phyloP scores from a whole-genome alignment of 257 asterid genomes.

The Oldenlandia corymbosa region DNA sequence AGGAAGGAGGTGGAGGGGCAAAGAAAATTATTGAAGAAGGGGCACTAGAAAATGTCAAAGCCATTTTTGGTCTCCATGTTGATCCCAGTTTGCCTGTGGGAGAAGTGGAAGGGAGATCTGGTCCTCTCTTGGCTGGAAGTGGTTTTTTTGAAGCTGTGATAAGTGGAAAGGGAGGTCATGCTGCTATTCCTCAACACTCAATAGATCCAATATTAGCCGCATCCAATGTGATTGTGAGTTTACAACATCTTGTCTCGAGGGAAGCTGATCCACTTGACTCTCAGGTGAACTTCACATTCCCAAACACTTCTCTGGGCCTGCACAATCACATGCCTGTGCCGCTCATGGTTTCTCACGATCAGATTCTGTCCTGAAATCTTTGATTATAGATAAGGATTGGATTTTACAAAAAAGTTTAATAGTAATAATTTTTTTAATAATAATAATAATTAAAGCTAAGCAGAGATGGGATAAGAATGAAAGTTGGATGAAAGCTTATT shows the following conservation, averaged over 20 bases:
- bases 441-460: not conserved
- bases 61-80: slow-evolving; percentile 74
- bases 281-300: slow-evolving; percentile 57
- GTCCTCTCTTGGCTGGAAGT: slow-evolving; percentile 77
- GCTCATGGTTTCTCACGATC: too few species aligned
- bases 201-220: slow-evolving; percentile 92
- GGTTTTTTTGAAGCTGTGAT: slow-evolving; percentile 87
- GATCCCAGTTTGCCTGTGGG: slow-evolving; percentile 41
- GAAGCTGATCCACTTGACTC: slow-evolving; percentile 98
- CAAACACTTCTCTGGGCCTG: too few species aligned
- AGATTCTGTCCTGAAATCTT: too few species aligned
- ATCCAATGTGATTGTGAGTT: slow-evolving; percentile 73
- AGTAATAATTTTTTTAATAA: too few species aligned
- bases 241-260: slow-evolving; percentile 84
- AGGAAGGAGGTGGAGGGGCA: slow-evolving; percentile 97
- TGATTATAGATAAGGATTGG: too few species aligned
- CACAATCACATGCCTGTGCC: too few species aligned
- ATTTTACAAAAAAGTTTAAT: too few species aligned
- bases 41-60: slow-evolving; percentile 63
- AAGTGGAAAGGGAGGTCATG: slow-evolving; percentile 94
- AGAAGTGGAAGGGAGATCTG: slow-evolving; percentile 49
- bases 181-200: slow-evolving; percentile 88
- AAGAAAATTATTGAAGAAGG: slow-evolving; percentile 81
- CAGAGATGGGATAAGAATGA: not conserved
- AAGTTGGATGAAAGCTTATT: not conserved